Conservation (phyloP, 805 yeast species). For the Brettanomyces anomalus region DNA sequence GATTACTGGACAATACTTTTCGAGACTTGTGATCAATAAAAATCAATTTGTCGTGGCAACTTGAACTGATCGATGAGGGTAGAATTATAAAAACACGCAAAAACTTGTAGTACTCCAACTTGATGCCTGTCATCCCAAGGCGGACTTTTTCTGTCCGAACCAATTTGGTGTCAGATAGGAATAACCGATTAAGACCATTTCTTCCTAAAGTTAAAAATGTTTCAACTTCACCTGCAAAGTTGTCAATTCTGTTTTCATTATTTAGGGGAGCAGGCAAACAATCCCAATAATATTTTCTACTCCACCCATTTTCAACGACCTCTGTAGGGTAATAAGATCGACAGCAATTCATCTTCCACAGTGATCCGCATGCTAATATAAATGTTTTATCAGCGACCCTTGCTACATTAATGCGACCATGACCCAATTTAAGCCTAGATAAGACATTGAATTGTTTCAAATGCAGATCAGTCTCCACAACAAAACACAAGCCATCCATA, state of each 20-base stretch:
- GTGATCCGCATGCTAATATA: slow-evolving; percentile 14
- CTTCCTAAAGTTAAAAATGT: too few species aligned
- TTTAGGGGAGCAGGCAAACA: too few species aligned
- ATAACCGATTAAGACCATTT: too few species aligned
- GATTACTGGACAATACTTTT: slow-evolving; percentile 4
- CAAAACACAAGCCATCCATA: slow-evolving; percentile 14
- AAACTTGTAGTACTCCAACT: slow-evolving; percentile 18
- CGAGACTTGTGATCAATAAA: slow-evolving; percentile 18
- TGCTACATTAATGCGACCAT: slow-evolving; percentile 12
- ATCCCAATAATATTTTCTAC: too few species aligned
- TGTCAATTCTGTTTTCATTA: too few species aligned
- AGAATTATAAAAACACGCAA: slow-evolving; percentile 15
- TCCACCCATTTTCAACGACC: too few species aligned
- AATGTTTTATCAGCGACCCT: slow-evolving; percentile 1
- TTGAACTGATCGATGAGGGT: slow-evolving; percentile 5
- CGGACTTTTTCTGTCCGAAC: slow-evolving; percentile 9
- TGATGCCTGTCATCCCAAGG: slow-evolving; percentile 19
- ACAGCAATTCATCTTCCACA: slow-evolving; percentile 21
- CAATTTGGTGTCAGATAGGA: too few species aligned
- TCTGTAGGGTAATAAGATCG: slow-evolving; percentile 17
- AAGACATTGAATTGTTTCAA: neutral
- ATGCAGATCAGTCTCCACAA: slow-evolving; percentile 1
- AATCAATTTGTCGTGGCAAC: slow-evolving; percentile 8
- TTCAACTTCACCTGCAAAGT: too few species aligned
- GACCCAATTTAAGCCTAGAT: slow-evolving; percentile 10